Percentiles rank a stretch among this genome's conserved stretches.
These are phyloP conservation scores for Pythium pyrilobum DNA, from an alignment of 352 stramenopile genomes.

Conservation along the genomic window DNA sequence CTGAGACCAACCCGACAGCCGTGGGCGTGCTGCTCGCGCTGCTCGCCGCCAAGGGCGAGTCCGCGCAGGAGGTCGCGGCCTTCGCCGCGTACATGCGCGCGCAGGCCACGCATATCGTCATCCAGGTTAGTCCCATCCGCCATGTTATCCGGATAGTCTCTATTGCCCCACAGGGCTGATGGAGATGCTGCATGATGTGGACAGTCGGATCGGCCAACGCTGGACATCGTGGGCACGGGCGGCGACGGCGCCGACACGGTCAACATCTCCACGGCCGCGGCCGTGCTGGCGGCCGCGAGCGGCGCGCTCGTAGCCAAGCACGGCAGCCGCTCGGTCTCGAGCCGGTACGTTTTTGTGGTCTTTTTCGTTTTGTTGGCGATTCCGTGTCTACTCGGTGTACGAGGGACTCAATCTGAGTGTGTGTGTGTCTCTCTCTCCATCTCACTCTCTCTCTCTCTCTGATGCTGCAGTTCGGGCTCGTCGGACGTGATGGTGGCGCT, in stretches of 20 bases:
- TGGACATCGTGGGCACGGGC: conserved; percentile 99
- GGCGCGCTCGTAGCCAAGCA: conserved; percentile 95
- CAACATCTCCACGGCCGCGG: conserved; percentile 96
- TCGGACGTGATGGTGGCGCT: conserved; percentile 97
- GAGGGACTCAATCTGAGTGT: no score
- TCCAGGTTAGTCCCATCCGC: conserved; percentile 28
- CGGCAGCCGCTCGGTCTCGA: conserved; percentile 96
- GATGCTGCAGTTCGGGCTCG: conserved; percentile 71
- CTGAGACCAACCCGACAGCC: conserved; percentile 48
- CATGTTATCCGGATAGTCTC: no score
- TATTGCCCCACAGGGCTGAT: no score
- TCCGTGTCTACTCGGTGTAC: background rate
- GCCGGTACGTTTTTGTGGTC: conserved; percentile 31
- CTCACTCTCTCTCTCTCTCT: background rate
- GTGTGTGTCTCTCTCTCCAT: no score
- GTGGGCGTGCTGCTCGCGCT: conserved; percentile 93
- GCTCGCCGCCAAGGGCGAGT: conserved; percentile 94
- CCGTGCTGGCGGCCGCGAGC: conserved; percentile 93
- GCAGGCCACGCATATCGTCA: conserved; percentile 81
- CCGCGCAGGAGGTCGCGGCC: conserved; percentile 90
- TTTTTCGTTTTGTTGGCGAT: background rate
- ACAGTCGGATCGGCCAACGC: conserved; percentile 64
- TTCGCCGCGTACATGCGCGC: conserved; percentile 96
- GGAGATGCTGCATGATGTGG: background rate
- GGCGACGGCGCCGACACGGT: conserved; percentile 98